A percentile compares a stretch with the other conserved stretches of the same genome.
phyloP scores from a whole-genome alignment of 352 stramenopile genomes.

The Pythium folliculosum region DNA sequence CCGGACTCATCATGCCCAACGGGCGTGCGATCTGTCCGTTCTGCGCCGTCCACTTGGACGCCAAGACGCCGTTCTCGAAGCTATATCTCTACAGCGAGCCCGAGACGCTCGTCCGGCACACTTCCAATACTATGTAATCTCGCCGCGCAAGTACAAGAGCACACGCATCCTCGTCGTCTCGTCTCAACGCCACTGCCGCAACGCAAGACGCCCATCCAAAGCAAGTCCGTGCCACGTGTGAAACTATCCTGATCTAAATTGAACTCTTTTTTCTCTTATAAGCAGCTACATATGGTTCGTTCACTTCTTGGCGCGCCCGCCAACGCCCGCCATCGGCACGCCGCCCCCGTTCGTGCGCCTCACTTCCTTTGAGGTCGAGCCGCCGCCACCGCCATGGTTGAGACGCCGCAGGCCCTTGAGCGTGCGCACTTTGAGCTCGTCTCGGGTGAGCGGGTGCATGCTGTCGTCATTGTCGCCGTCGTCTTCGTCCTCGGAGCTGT shows the following conservation, averaged over 20 bases:
- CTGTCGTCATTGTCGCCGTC: conserved; percentile 84
- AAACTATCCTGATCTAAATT: conserved; percentile 13
- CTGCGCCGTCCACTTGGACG: conserved; percentile 71
- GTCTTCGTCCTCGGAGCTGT: conserved; percentile 92
- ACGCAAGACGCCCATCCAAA: background rate
- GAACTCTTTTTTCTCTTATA: background rate
- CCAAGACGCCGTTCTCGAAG: conserved; percentile 61
- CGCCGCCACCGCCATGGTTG: conserved; percentile 33
- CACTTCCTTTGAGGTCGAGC: conserved; percentile 33
- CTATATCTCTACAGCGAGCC: conserved; percentile 76
- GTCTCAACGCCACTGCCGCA: background rate
- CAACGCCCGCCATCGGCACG: background rate
- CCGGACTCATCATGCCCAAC: conserved; percentile 68
- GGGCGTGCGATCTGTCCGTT: conserved; percentile 80
- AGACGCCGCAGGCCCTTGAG: conserved; percentile 77
- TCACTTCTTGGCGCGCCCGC: conserved; percentile 14
- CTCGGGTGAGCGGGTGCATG: conserved; percentile 88
- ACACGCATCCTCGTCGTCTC: too few relatives aligned
- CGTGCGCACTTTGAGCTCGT: conserved; percentile 92
- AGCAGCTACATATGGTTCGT: background rate
- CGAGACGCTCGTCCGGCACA: background rate
- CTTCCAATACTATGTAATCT: background rate
- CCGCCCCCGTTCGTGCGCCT: conserved; percentile 28
- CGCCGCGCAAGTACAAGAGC: background rate
- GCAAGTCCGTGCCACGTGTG: background rate